A percentile compares a stretch with the other conserved stretches of the same genome.
Conservation (phyloP, 306 rosid genomes). For the Prunus mume region DNA sequence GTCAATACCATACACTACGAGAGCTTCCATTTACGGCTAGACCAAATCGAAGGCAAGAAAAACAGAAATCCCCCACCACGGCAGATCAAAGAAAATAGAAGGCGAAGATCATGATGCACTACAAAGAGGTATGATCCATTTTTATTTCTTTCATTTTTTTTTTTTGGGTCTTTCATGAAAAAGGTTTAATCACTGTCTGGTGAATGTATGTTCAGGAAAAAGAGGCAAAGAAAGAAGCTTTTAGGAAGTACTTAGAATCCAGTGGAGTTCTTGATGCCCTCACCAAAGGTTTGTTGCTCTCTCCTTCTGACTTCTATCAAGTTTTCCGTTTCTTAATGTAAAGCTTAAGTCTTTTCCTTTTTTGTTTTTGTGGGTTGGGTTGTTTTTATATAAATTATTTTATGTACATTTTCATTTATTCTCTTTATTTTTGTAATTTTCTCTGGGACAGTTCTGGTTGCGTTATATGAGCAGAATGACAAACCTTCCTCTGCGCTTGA, state of each 20-base stretch:
- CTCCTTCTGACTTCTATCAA: background rate
- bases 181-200: background rate
- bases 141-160: background rate
- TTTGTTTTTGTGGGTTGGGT: background rate
- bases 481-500: constrained; percentile 96
- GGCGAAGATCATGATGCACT: constrained; percentile 58
- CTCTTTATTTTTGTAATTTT: background rate
- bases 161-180: background rate
- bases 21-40: background rate
- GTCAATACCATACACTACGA: background rate
- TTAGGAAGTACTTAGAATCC: constrained; percentile 89
- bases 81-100: background rate
- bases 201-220: constrained; percentile 51
- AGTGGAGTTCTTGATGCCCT: constrained; percentile 92
- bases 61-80: background rate
- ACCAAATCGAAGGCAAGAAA: background rate
- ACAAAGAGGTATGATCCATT: constrained; percentile 52
- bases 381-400: background rate
- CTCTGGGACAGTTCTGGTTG: constrained; percentile 64
- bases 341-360: background rate
- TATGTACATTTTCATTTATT: background rate
- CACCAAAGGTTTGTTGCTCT: constrained; percentile 66
- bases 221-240: constrained; percentile 88
- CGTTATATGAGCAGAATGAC: constrained; percentile 92
- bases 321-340: background rate